Evolutionary conservation across 352 stramenopile genomes (phyloP).

Genomic region (Globisporangium spiculum): DNA sequence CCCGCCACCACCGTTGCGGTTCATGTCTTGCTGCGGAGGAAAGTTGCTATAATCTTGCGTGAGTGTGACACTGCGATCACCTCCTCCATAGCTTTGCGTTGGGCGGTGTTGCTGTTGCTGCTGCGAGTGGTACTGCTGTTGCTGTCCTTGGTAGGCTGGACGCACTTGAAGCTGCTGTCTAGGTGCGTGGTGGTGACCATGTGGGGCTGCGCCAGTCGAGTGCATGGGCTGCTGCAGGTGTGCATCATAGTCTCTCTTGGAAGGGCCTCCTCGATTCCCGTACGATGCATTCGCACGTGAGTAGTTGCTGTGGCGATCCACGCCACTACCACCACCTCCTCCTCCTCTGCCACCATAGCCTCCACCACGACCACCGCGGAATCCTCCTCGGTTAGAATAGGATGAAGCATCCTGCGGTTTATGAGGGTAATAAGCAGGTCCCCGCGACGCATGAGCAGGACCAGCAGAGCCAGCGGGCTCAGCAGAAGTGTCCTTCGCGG

Average conservation of each 20-base stretch:
- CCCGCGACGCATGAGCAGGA: not conserved
- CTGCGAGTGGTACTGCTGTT: constrained; percentile 11
- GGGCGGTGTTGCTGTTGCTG: constrained; percentile 8
- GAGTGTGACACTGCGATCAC: constrained; percentile 12
- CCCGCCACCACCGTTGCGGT: not conserved
- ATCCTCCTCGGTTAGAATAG: constrained; percentile 10
- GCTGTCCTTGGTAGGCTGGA: constrained; percentile 9
- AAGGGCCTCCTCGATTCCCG: not conserved
- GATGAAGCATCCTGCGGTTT: constrained; percentile 3
- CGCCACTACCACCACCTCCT: not conserved
- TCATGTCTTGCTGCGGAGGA: constrained; percentile 11
- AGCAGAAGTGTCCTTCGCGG: constrained; percentile 3
- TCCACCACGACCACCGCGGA: constrained; percentile 12
- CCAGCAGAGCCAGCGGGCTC: not conserved
- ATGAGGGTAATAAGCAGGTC: constrained; percentile 2
- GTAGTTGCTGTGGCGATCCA: constrained; percentile 13
- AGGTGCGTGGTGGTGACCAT: constrained; percentile 9
- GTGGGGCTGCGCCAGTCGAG: not conserved
- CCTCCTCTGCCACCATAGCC: constrained; percentile 11
- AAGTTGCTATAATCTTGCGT: constrained; percentile 15
- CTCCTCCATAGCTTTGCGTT: constrained; percentile 3
- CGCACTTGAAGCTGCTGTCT: constrained; percentile 17
- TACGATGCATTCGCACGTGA: constrained; percentile 8
- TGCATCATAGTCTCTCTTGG: constrained; percentile 11
- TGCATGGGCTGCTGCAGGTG: not conserved